Conservation (phyloP, 768 basidiomycete genomes). For the Leccinum pellstonianum region DNA sequence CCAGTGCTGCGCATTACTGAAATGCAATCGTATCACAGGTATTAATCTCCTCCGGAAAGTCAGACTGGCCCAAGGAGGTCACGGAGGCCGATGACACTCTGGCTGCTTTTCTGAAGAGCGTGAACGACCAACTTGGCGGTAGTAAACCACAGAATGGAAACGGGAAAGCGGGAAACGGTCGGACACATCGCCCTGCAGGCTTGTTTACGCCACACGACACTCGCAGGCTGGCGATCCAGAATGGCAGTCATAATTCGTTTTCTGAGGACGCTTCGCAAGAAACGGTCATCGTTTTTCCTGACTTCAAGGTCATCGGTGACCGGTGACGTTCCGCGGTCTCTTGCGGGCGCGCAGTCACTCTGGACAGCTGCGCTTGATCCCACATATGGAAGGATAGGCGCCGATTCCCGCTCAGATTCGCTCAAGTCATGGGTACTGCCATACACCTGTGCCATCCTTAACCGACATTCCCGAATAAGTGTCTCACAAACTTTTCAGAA, state of each 20-base stretch:
- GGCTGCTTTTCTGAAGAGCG: no score
- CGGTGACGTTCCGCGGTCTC: slow-evolving; percentile 59
- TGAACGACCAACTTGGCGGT: no score
- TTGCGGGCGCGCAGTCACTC: slow-evolving; percentile 65
- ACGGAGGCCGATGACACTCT: no score
- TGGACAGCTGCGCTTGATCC: slow-evolving; percentile 68
- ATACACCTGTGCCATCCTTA: slow-evolving; percentile 82
- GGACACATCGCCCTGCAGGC: slow-evolving; percentile 38
- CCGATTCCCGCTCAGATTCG: slow-evolving; percentile 41
- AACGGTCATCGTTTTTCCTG: slow-evolving; percentile 87
- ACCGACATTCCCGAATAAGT: no score
- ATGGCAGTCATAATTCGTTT: slow-evolving; percentile 77
- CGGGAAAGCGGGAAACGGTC: slow-evolving; percentile 5
- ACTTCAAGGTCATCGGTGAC: slow-evolving; percentile 80
- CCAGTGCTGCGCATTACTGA: no score
- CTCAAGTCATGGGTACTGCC: slow-evolving; percentile 80
- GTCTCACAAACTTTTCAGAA: no score
- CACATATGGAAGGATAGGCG: slow-evolving; percentile 47
- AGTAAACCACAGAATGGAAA: not conserved
- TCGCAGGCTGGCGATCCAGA: slow-evolving; percentile 66
- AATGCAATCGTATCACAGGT: no score
- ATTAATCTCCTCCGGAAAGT: no score
- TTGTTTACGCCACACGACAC: slow-evolving; percentile 58
- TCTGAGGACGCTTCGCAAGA: slow-evolving; percentile 59
- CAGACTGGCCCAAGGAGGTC: no score